Base-by-base conservation (phyloP, 305 asterid genomes). In the Ajuga reptans region DNA sequence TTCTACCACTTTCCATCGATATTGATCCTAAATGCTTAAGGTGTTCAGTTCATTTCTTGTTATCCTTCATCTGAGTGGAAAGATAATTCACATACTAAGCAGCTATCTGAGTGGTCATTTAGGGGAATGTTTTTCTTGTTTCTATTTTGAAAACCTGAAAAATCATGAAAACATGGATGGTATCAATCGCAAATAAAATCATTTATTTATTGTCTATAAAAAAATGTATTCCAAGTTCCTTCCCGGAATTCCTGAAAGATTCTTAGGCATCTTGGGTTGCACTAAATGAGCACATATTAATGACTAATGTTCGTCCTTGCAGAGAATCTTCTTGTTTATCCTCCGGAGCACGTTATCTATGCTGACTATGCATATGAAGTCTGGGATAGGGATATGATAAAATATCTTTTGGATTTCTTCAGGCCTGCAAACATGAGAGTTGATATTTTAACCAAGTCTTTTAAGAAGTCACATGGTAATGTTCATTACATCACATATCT, bases 381-480 rank as follows among this genome's bases (percentile, higher is more conserved):
- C 70, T 93, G 97, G 97, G 99, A 90, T 79, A 87, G 75, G 61
- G 81, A 83, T 78, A 82, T 81, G 85, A 87, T 93, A 71, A 87
- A 83, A 73, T 59, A 80, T 74, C 75, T 90, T 46, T 64, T 90
- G 85, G 87, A 78, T 61, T 90, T 81, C 84, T 89, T 90, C 89
- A 82, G 70, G 81, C 96, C 96, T 43, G 89, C 88, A 73, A 93
- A 93, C 85, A 93, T 93, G 99, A 85, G 99, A 82, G 86, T 87
- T 62, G 99, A 93, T 66, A 3, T 93, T 24, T 79, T 85, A 64
- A 86, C 96, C 42, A 93, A 90, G 83, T 83, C 91, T 56, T 65
- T 87, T 50, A 77, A 88, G 82, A 84, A 84, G 61, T 78, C 91
- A 57, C 72, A 66, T 52, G 89, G 99, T 93, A 80, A 77, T 52